phyloP scores from a whole-genome alignment of 129 eudicot genomes.

The Flaveria brownii region DNA sequence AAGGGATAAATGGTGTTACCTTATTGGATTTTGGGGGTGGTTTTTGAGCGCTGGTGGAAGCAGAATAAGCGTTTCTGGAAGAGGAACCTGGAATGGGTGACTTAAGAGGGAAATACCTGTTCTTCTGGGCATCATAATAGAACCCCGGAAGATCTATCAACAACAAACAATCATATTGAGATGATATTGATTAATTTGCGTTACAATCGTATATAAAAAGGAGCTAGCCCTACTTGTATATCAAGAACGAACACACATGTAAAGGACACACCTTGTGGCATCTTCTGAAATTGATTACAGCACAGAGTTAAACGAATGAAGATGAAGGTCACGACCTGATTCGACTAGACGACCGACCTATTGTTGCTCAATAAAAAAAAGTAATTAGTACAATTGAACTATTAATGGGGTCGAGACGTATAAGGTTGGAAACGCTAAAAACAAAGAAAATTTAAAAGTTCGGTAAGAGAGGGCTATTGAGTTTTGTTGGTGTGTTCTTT shows the following conservation, averaged over 20 bases:
- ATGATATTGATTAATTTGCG: neutral
- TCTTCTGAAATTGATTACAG: conserved; percentile 9
- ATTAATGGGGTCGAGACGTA: too few relatives aligned
- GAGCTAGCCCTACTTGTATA: too few relatives aligned
- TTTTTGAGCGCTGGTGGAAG: conserved; percentile 29
- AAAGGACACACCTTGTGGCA: conserved; percentile 35
- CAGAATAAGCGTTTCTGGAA: conserved; percentile 31
- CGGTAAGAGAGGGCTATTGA: too few relatives aligned
- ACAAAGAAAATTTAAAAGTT: too few relatives aligned
- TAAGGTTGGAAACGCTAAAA: too few relatives aligned
- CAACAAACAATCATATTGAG: neutral
- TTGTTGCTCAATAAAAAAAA: too few relatives aligned
- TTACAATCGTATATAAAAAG: neutral
- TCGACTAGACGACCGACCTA: neutral
- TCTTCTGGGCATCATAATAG: conserved; percentile 74
- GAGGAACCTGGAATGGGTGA: conserved; percentile 89
- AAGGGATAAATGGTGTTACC: conserved; percentile 20
- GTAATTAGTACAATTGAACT: too few relatives aligned
- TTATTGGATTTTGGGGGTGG: conserved; percentile 12
- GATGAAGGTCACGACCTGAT: neutral
- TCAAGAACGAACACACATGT: neutral
- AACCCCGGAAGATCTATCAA: conserved; percentile 84
- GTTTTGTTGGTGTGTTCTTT: too few relatives aligned
- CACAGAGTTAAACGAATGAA: neutral
- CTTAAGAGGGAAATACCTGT: conserved; percentile 71